Base-by-base conservation (phyloP, 2,329 filamentous ascomycete genomes). In the Colletotrichum costaricense region DNA sequence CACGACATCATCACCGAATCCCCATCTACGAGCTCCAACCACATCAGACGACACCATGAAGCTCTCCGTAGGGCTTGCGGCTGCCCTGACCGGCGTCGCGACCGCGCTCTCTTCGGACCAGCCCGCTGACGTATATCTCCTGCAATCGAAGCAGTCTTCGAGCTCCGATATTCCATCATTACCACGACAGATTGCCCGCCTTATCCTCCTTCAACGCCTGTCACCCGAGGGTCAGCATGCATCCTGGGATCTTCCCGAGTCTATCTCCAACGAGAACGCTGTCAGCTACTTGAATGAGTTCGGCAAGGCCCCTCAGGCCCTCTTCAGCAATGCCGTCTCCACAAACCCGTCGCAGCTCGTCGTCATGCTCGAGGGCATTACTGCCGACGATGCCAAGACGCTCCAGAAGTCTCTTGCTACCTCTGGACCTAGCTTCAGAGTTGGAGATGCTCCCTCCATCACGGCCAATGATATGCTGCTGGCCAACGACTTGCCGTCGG, bases 281-380 rank as follows among this genome's bases (percentile, higher is more conserved):
- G 81, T 94, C 52, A 83, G 85, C 62, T 83, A 89, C 76, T 84
- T 95, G 78, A 90, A 91, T 78, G 83, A 83, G 63, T 93, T 90
- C 80, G 92, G 91, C 74, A 89, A 88, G 74, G 78, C 83, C 35
- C 81, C 87, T 7, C 76, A 82, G 67, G 80, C 85, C 24, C 82
- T 94, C 42, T 91, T 94, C 76, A 82, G 81, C 57, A 81, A 78
- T n/a, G 75, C 75, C 3, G 69, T 79, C 5, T 78, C 81, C 55
- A 74, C 76, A 12, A 76, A 78, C 22, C 84, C 86, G 5, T 84
- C 81, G 65, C 91, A 94, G 80, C 85, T 93, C 52, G 81, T 93
- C 30, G 82, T 93, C 64, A 81, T 90, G 76, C 83, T 93, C 63
- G 87, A 92, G 78, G 89, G 91, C 77, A 83, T 88, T 81, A 86